Percentiles rank a stretch among this genome's conserved stretches.
phyloP scores from a whole-genome alignment of 2,329 filamentous ascomycete genomes.

The Curvularia eragrostidis region DNA sequence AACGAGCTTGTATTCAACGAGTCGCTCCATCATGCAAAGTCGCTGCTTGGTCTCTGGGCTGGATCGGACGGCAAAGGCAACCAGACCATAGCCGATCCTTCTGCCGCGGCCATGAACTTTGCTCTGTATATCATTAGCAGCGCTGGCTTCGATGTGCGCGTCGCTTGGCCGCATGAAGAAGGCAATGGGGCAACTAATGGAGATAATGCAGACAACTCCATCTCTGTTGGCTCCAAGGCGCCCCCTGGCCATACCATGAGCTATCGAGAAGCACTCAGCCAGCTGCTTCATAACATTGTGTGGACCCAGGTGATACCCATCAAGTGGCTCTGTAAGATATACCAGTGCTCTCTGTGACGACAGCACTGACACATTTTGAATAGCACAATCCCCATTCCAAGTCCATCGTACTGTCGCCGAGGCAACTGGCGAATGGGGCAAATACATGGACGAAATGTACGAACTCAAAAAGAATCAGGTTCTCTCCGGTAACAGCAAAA shows the following conservation, averaged over 20 bases:
- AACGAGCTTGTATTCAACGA: slow-evolving; percentile 71
- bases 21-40: slow-evolving; percentile 65
- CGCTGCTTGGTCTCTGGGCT: slow-evolving; percentile 43
- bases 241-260: slow-evolving; percentile 60
- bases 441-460: slow-evolving; percentile 74
- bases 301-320: slow-evolving; percentile 66
- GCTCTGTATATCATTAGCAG: slow-evolving; percentile 67
- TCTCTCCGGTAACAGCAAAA: slow-evolving; percentile 43
- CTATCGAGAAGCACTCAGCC: slow-evolving; percentile 68
- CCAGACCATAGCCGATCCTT: slow-evolving; percentile 62
- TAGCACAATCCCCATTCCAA: slow-evolving; percentile 51
- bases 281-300: slow-evolving; percentile 68
- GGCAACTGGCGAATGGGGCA: slow-evolving; percentile 67
- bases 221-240: slow-evolving; percentile 43
- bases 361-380: slow-evolving; percentile 8
- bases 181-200: slow-evolving; percentile 46
- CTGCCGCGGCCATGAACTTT: slow-evolving; percentile 70
- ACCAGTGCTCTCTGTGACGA: neutral
- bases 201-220: slow-evolving; percentile 32
- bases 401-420: slow-evolving; percentile 60
- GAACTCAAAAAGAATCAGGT: slow-evolving; percentile 64
- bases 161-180: slow-evolving; percentile 65
- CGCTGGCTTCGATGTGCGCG: slow-evolving; percentile 72
- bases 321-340: slow-evolving; percentile 60
- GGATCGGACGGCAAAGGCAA: slow-evolving; percentile 33